Conservation (phyloP, 371 early-diverging fungal species). For the Smittium culicis region DNA sequence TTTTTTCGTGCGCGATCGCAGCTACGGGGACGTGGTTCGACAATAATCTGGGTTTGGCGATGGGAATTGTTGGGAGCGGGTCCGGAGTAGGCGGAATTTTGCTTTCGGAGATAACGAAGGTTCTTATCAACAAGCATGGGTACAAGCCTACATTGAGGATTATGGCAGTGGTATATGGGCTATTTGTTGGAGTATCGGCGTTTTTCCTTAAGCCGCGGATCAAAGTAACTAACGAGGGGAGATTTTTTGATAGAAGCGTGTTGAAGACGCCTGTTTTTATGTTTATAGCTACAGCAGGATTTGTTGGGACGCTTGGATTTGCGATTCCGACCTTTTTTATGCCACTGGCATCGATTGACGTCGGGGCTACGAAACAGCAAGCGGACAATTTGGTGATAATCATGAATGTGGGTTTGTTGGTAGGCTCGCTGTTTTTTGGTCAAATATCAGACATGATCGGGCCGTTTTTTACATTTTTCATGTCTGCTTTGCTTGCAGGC, state of each 20-base stretch:
- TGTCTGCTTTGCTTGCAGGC: constrained; percentile 32
- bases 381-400: constrained; percentile 29
- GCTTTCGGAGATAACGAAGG: constrained; percentile 30
- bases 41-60: constrained; percentile 36
- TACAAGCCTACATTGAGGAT: constrained; percentile 34
- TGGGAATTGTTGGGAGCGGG: constrained; percentile 40
- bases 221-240: constrained; percentile 19
- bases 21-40: constrained; percentile 38
- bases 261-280: constrained; percentile 21
- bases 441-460: constrained; percentile 32
- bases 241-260: constrained; percentile 25
- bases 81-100: constrained; percentile 40
- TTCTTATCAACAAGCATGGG: constrained; percentile 27
- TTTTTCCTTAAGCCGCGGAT: constrained; percentile 34
- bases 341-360: constrained; percentile 28
- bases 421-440: constrained; percentile 32
- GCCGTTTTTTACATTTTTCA: constrained; percentile 33
- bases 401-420: constrained; percentile 32
- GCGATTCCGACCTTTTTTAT: constrained; percentile 38
- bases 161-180: constrained; percentile 21
- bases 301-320: constrained; percentile 29
- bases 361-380: constrained; percentile 23
- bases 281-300: constrained; percentile 17
- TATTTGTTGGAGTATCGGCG: constrained; percentile 31
- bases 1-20: constrained; percentile 35